Conservation (phyloP, 306 rosid species). For the Fagus crenata region DNA sequence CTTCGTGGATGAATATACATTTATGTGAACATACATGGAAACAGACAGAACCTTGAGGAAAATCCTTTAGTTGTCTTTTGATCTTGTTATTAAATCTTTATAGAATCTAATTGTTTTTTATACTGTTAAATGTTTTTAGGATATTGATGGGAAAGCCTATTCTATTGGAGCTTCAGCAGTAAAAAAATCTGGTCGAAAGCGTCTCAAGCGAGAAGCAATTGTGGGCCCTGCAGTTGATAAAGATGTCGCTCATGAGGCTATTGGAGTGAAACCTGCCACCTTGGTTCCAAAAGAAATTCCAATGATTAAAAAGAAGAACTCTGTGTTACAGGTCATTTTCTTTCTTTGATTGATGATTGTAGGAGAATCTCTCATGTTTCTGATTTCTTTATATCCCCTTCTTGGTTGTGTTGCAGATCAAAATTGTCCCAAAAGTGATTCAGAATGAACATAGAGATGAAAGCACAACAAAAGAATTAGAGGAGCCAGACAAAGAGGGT, state of each 20-base stretch:
- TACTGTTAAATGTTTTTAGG: constrained; percentile 40
- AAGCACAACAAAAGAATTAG: constrained; percentile 38
- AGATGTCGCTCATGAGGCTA: constrained; percentile 83
- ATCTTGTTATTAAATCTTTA: constrained; percentile 4
- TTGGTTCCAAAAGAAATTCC: constrained; percentile 92
- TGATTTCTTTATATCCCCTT: constrained; percentile 19
- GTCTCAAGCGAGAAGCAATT: constrained; percentile 63
- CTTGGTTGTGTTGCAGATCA: constrained; percentile 58
- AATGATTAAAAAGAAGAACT: constrained; percentile 72
- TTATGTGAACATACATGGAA: not conserved
- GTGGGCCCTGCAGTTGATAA: constrained; percentile 92
- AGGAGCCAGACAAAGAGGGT: constrained; percentile 55
- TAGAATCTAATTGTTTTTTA: constrained; percentile 13
- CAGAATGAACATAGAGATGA: constrained; percentile 52
- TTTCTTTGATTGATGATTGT: constrained; percentile 30
- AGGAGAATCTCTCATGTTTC: constrained; percentile 16
- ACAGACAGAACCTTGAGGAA: constrained; percentile 3
- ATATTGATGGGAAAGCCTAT: constrained; percentile 37
- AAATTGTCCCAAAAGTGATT: constrained; percentile 58
- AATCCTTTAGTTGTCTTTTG: not conserved
- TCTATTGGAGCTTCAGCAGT: constrained; percentile 38
- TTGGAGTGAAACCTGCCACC: constrained; percentile 75
- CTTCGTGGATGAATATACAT: constrained; percentile 1
- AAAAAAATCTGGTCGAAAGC: constrained; percentile 48
- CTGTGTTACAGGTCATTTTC: constrained; percentile 59